phyloP scores from a whole-genome alignment of 2,329 filamentous ascomycete genomes.

The Geosmithia morbida region DNA sequence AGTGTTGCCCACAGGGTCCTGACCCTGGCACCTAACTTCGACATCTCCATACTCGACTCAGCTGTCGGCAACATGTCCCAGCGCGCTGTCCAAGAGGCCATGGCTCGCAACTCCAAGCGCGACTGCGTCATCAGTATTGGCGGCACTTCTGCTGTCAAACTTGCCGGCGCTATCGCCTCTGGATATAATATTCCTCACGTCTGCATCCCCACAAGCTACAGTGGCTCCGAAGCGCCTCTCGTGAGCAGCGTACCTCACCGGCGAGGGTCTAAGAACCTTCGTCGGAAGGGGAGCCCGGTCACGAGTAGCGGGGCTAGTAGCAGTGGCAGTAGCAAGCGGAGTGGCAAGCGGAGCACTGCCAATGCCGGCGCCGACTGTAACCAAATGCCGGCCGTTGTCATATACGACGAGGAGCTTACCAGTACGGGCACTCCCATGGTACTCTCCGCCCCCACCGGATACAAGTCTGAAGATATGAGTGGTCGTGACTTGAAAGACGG shows the following conservation, averaged over 20 bases:
- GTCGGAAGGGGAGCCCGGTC: slow-evolving; percentile 1
- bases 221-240: slow-evolving; percentile 43
- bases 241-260: slow-evolving; percentile 1
- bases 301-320: not conserved
- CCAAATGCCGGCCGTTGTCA: slow-evolving; percentile 15
- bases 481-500: slow-evolving; percentile 7
- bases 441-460: slow-evolving; percentile 13
- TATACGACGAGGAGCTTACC: slow-evolving; percentile 22
- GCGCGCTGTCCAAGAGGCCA: slow-evolving; percentile 12
- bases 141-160: slow-evolving; percentile 45
- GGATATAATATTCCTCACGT: slow-evolving; percentile 40
- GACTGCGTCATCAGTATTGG: slow-evolving; percentile 48
- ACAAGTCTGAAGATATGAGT: slow-evolving; percentile 4
- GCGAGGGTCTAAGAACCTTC: not conserved
- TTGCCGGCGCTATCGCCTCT: slow-evolving; percentile 39
- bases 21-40: slow-evolving; percentile 16
- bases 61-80: slow-evolving; percentile 13
- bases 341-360: slow-evolving; percentile 4
- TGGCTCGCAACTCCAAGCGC: slow-evolving; percentile 17
- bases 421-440: slow-evolving; percentile 8
- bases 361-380: slow-evolving; percentile 8
- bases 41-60: slow-evolving; percentile 17
- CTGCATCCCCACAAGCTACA: slow-evolving; percentile 45
- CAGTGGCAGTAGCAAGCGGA: slow-evolving; percentile 2
- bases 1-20: slow-evolving; percentile 17